A percentile compares a stretch with the other conserved stretches of the same genome.
These are phyloP conservation scores for Sugiyamaella floridensis DNA, from an alignment of 805 yeast genomes.

Conservation along the genomic window DNA sequence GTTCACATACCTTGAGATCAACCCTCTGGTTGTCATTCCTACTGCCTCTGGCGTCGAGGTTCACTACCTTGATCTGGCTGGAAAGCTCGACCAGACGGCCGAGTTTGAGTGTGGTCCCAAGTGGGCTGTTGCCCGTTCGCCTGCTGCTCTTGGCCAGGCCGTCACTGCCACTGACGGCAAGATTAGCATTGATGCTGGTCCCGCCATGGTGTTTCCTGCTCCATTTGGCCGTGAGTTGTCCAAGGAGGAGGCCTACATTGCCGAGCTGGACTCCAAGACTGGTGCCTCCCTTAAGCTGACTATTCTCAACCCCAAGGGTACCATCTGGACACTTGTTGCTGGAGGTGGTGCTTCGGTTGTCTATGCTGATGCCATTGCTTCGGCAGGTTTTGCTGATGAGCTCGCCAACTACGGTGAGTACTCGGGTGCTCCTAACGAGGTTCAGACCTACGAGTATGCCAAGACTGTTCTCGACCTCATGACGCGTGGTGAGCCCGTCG, in stretches of 20 bases:
- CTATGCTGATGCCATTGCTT: conserved; percentile 43
- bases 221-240: conserved; percentile 42
- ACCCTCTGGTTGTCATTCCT: conserved; percentile 41
- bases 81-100: conserved; percentile 43
- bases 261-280: conserved; percentile 42
- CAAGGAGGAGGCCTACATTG: conserved; percentile 41
- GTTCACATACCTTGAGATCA: conserved; percentile 42
- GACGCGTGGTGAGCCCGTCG: conserved; percentile 36
- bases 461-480: conserved; percentile 41
- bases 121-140: conserved; percentile 43
- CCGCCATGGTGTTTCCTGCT: conserved; percentile 44
- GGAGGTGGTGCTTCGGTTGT: conserved; percentile 46
- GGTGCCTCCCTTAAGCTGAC: conserved; percentile 43
- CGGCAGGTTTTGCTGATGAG: conserved; percentile 39
- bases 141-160: conserved; percentile 34
- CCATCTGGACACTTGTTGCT: conserved; percentile 43
- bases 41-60: conserved; percentile 34
- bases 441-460: conserved; percentile 42
- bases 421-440: conserved; percentile 44
- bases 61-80: conserved; percentile 42
- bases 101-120: conserved; percentile 44
- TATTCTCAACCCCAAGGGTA: conserved; percentile 37
- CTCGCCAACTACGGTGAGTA: conserved; percentile 44
- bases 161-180: conserved; percentile 20
- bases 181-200: conserved; percentile 37